phyloP scores from a whole-genome alignment of 441 rosid genomes.

The Pelargonium fulgidum region DNA sequence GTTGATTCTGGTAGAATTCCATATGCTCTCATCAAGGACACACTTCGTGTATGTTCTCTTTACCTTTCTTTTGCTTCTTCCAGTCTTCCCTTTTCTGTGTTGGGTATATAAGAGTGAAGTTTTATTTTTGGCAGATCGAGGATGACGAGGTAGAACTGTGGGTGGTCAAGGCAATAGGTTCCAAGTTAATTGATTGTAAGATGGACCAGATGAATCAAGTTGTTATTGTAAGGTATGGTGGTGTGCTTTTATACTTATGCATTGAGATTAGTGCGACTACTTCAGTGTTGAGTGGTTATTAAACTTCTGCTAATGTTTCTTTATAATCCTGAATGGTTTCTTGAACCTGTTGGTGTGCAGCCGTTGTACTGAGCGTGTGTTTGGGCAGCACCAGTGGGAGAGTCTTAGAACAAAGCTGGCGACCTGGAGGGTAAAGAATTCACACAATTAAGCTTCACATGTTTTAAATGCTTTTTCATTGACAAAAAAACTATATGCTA shows the following conservation, averaged over 20 bases:
- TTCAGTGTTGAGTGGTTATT: not conserved
- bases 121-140: slow-evolving; percentile 40
- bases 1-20: slow-evolving; percentile 71
- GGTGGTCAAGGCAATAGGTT: slow-evolving; percentile 91
- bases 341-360: slow-evolving; percentile 31
- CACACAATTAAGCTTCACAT: not conserved
- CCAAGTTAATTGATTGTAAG: slow-evolving; percentile 70
- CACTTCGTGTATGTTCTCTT: slow-evolving; percentile 48
- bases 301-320: not conserved
- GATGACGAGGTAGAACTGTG: slow-evolving; percentile 79
- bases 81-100: not conserved
- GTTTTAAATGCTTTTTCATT: not conserved
- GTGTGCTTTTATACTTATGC: not conserved
- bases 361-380: slow-evolving; percentile 63
- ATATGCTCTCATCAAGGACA: slow-evolving; percentile 59
- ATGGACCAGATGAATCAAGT: slow-evolving; percentile 96
- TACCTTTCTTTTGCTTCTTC: not conserved
- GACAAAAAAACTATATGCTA: not conserved
- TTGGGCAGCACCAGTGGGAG: slow-evolving; percentile 75
- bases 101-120: not conserved
- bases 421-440: slow-evolving; percentile 64
- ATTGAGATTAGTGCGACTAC: not conserved
- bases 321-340: slow-evolving; percentile 3
- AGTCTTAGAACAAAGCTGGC: slow-evolving; percentile 67
- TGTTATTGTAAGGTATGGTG: slow-evolving; percentile 56